Percentiles rank a stretch among this genome's conserved stretches.
These are phyloP conservation scores for Colletotrichum australisinense DNA, from an alignment of 2,329 filamentous ascomycete species.

Conservation along the genomic window DNA sequence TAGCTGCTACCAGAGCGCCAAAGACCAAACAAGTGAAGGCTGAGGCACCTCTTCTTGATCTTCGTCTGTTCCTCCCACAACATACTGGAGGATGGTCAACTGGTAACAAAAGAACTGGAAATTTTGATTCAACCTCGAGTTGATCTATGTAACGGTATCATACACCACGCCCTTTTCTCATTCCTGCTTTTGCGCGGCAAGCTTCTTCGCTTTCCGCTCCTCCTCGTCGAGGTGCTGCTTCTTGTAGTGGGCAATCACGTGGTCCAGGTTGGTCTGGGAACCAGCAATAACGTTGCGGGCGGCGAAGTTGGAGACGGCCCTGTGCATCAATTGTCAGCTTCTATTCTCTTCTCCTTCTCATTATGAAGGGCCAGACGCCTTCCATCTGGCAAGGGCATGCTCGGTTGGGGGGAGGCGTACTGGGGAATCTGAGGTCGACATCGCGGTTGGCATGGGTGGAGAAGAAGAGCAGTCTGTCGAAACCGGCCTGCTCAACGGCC, in stretches of 20 bases:
- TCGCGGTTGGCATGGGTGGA: conserved; percentile 53
- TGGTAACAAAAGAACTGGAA: conserved; percentile 25
- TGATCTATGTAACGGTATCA: conserved; percentile 37
- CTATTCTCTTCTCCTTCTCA: not conserved
- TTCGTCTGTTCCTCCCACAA: not conserved
- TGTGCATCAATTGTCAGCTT: conserved; percentile 42
- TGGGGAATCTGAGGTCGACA: conserved; percentile 67
- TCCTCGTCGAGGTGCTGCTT: conserved; percentile 65
- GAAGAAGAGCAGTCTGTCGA: conserved; percentile 67
- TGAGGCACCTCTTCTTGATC: not conserved
- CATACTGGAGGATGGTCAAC: not conserved
- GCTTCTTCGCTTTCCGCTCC: conserved; percentile 63
- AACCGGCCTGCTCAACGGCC: conserved; percentile 65
- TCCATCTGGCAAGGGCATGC: not conserved
- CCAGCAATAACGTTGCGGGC: conserved; percentile 67
- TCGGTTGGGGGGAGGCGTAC: conserved; percentile 52
- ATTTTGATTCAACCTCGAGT: conserved; percentile 29
- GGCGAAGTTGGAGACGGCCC: conserved; percentile 62
- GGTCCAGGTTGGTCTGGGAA: conserved; percentile 64
- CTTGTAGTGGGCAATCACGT: conserved; percentile 68
- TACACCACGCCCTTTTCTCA: conserved; percentile 25
- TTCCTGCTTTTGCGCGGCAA: conserved; percentile 31
- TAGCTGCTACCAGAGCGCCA: not conserved
- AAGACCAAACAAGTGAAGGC: not conserved
- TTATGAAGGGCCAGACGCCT: not conserved